Evolutionary conservation across 495 filamentous ascomycete species (phyloP), one percentile per base, ranked within the genome.

Genomic region (Aspergillus homomorphus): DNA sequence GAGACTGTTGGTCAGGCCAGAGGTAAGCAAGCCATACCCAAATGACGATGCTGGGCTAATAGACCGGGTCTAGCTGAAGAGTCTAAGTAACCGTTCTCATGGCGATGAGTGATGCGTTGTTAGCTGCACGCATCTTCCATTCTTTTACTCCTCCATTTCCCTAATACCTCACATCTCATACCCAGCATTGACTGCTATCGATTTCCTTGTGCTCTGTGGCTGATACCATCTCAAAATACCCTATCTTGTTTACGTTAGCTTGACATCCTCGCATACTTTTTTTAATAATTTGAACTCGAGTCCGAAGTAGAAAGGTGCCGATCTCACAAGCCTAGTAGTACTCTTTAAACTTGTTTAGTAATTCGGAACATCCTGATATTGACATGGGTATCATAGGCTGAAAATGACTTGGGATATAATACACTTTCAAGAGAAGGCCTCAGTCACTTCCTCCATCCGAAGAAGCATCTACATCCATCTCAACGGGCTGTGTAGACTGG

Each of bases 371-470:
- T 4, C 18, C 19, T 21, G n/a, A 43, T 57, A 58, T 51, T 23
- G 45, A 52, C 33, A 55, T 42, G 66, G 64, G 66, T 69, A 67
- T 71, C 64, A 68, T 63, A 58, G 45, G 46, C 24, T 43, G 26
- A 42, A 56, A 18, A 6, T 46, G 46, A n/a, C 16, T n/a, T 20
- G 6, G 9, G 54, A 23, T 3, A 52, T 49, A 22, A 19, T 19
- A 38, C 33, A 28, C 16, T 12, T 18, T 16, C 16, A n/a, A 10
- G n/a, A n/a, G n/a, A 42, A 15, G 7, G 10, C 12, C 41, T 52
- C 52, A 66, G 28, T 60, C 62, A 58, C 67, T 68, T 10, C 30
- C 68, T 45, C 68, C 69, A 0, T 53, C 48, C 52, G 66, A 65
- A 3, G 60, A 48, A 30, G 44, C 63, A 62, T 65, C 69, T 12